phyloP scores from a whole-genome alignment of 257 asterid genomes.

The Voacanga thouarsii region DNA sequence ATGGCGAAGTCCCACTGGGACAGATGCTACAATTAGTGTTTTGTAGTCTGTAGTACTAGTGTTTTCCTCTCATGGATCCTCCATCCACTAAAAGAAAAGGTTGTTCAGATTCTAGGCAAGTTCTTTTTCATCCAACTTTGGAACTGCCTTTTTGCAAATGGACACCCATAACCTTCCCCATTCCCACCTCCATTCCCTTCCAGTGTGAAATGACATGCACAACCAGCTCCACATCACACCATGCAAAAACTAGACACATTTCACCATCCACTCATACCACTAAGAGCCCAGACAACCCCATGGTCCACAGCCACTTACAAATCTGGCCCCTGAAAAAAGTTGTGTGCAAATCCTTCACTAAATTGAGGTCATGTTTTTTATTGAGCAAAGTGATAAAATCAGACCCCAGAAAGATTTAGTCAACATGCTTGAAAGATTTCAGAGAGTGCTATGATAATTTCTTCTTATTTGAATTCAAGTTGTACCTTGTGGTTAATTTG shows the following conservation, averaged over 20 bases:
- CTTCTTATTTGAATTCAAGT: neutral
- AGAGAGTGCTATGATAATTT: neutral
- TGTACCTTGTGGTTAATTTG: neutral
- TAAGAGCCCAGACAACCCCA: constrained; percentile 23
- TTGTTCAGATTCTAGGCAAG: constrained; percentile 17
- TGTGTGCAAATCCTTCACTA: neutral
- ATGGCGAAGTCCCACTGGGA: constrained; percentile 23
- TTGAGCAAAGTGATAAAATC: neutral
- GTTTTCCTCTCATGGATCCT: constrained; percentile 21
- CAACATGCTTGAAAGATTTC: constrained; percentile 2
- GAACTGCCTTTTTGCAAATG: constrained; percentile 23
- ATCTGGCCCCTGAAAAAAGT: neutral
- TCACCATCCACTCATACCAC: constrained; percentile 21
- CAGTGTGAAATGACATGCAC: constrained; percentile 28
- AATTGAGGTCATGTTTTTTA: neutral
- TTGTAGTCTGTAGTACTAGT: constrained; percentile 8
- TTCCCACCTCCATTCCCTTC: constrained; percentile 35
- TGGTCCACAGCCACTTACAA: constrained; percentile 46
- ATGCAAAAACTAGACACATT: constrained; percentile 32
- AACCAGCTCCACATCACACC: constrained; percentile 14
- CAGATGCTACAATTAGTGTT: neutral
- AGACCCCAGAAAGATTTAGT: constrained; percentile 9
- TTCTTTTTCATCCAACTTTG: constrained; percentile 4
- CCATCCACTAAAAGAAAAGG: constrained; percentile 11
- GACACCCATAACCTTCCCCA: constrained; percentile 54